Evolutionary conservation across 225 moss, liverwort and hornwort species (phyloP).

Genomic region (Climacium dendroides): DNA sequence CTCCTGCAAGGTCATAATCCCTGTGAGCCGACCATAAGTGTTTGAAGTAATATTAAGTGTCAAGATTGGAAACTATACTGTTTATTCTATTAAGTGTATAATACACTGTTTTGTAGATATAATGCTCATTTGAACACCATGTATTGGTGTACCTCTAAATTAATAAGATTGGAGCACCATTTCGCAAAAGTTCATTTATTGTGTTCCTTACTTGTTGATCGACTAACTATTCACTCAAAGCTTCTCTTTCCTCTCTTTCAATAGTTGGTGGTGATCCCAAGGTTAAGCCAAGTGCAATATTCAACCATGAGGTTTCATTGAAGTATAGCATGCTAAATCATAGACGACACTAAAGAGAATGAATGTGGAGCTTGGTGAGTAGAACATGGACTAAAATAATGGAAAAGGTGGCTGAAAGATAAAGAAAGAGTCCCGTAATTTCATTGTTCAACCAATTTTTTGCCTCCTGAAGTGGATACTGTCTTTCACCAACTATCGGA

Average conservation of each 20-base stretch:
- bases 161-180: background rate
- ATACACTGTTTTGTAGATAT: background rate
- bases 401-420: background rate
- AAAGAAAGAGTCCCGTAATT: background rate
- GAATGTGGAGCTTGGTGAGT: background rate
- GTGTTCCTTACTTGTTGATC: background rate
- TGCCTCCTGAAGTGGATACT: background rate
- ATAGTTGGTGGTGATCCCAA: background rate
- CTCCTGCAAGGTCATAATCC: constrained; percentile 10
- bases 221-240: background rate
- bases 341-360: background rate
- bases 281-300: background rate
- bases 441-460: background rate
- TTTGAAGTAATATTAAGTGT: background rate
- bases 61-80: background rate
- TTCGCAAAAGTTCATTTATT: background rate
- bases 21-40: background rate
- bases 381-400: background rate
- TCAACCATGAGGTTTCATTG: background rate
- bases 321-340: background rate
- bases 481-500: background rate
- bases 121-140: background rate
- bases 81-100: background rate
- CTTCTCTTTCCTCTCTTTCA: background rate
- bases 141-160: no score